Percentiles rank a stretch among this genome's conserved stretches.
These are phyloP conservation scores for Epichloe glyceriae DNA, from an alignment of 2,329 filamentous ascomycete genomes.

Conservation along the genomic window DNA sequence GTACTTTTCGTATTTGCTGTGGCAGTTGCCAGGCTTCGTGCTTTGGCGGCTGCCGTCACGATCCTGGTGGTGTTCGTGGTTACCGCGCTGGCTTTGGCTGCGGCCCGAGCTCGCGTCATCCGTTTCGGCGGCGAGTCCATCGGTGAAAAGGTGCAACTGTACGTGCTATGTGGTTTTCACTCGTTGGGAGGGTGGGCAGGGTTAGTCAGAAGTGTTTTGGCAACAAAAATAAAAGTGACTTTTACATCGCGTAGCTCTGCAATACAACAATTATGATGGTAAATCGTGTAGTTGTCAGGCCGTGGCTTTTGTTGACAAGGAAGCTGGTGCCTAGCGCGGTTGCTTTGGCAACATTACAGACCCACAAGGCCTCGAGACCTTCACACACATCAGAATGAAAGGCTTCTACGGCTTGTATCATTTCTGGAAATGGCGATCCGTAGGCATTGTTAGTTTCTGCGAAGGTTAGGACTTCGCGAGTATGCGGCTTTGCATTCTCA, in stretches of 20 bases:
- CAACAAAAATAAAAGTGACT: background rate
- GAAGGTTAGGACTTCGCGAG: too few relatives aligned
- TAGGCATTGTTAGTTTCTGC: too few relatives aligned
- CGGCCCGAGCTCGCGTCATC: constrained; percentile 39
- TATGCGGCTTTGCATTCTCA: too few relatives aligned
- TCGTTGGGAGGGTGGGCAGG: background rate
- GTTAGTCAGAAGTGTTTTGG: constrained; percentile 6
- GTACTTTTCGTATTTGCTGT: constrained; percentile 22
- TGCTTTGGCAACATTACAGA: background rate
- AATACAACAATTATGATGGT: constrained; percentile 4
- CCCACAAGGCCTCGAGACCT: background rate
- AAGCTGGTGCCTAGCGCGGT: background rate
- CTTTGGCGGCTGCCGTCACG: constrained; percentile 35
- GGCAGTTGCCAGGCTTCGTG: constrained; percentile 25
- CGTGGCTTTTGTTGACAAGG: background rate
- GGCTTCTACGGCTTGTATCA: too few relatives aligned
- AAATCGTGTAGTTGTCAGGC: background rate
- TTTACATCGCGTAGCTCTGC: constrained; percentile 16
- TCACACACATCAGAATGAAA: too few relatives aligned
- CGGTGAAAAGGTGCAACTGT: background rate
- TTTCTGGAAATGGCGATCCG: too few relatives aligned
- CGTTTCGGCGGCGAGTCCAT: constrained; percentile 49
- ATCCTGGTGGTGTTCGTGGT: constrained; percentile 29
- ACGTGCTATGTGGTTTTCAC: background rate
- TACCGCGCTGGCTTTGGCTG: constrained; percentile 27